These are phyloP conservation scores for Cyathus striatus DNA, from an alignment of 768 basidiomycete species.

Conservation along the genomic window DNA sequence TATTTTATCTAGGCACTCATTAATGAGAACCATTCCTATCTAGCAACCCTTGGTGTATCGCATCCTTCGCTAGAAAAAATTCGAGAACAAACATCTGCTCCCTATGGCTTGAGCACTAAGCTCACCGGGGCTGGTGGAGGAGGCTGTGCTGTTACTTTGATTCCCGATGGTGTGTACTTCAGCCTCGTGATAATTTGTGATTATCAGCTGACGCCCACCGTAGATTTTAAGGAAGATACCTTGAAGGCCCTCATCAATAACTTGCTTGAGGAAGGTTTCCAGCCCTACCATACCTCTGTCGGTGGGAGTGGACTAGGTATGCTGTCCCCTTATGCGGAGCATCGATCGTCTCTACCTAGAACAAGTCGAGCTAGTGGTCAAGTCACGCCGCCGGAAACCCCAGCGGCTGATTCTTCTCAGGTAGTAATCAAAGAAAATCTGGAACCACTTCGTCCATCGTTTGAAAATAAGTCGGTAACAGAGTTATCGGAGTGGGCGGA, in stretches of 20 bases:
- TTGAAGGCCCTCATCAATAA: constrained; percentile 54
- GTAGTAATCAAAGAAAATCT: constrained; percentile 13
- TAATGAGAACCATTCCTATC: constrained; percentile 82
- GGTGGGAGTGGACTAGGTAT: constrained; percentile 93
- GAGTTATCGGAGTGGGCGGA: constrained; percentile 51
- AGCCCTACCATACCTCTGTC: constrained; percentile 86
- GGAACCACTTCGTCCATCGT: constrained; percentile 32
- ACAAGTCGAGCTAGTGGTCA: constrained; percentile 23
- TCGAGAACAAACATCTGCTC: constrained; percentile 59
- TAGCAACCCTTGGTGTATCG: constrained; percentile 84
- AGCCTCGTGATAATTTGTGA: constrained; percentile 2
- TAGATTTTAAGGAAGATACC: constrained; percentile 65
- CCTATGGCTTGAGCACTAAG: constrained; percentile 81
- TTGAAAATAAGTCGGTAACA: constrained; percentile 34
- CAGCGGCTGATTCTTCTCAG: constrained; percentile 23
- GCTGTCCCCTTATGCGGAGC: constrained; percentile 53
- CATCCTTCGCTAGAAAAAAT: constrained; percentile 86
- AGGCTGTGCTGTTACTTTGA: constrained; percentile 93
- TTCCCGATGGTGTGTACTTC: constrained; percentile 76
- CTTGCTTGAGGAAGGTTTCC: constrained; percentile 62
- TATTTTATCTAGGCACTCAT: constrained; percentile 59
- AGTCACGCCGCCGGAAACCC: constrained; percentile 48
- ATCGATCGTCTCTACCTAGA: constrained; percentile 28
- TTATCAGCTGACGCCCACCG: constrained; percentile 7
- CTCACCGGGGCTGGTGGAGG: constrained; percentile 97